Conservation (phyloP, 768 basidiomycete species). For the Leccinum boreale region DNA sequence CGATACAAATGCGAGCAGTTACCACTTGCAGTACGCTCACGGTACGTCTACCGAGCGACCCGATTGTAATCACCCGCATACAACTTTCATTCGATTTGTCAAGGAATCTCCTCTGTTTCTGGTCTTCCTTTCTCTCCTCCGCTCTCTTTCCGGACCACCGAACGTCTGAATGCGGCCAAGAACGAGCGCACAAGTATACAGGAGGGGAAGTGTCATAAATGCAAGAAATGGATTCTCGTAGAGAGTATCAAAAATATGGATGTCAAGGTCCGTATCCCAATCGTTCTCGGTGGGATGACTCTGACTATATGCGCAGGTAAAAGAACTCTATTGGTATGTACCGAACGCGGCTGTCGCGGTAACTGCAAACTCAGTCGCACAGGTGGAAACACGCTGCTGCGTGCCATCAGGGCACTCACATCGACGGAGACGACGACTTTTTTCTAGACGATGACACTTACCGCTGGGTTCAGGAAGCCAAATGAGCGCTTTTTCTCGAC, state of each 20-base stretch:
- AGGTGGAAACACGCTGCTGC: slow-evolving; percentile 85
- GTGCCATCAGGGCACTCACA: slow-evolving; percentile 61
- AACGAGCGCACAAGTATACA: slow-evolving; percentile 56
- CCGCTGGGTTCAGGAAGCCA: slow-evolving; percentile 17
- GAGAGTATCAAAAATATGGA: slow-evolving; percentile 75
- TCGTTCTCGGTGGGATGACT: neutral
- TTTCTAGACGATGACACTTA: slow-evolving; percentile 54
- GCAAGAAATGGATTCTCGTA: slow-evolving; percentile 65
- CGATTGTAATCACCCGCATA: neutral
- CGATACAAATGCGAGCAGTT: slow-evolving; percentile 39
- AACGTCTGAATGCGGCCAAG: slow-evolving; percentile 48
- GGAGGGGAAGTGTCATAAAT: slow-evolving; percentile 79
- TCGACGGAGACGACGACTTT: slow-evolving; percentile 55
- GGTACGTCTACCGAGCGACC: slow-evolving; percentile 46
- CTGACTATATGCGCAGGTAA: slow-evolving; percentile 43
- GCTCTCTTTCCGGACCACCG: slow-evolving; percentile 49
- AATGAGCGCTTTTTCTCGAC: slow-evolving; percentile 1
- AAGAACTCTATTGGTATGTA: slow-evolving; percentile 74
- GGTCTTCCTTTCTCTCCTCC: slow-evolving; percentile 79
- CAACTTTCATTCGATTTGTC: slow-evolving; percentile 3
- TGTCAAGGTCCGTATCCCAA: slow-evolving; percentile 48
- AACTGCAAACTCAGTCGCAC: slow-evolving; percentile 5
- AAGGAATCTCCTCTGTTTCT: slow-evolving; percentile 69
- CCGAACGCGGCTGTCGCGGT: neutral
- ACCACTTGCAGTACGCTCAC: slow-evolving; percentile 81